phyloP scores from a whole-genome alignment of 2,329 filamentous ascomycete genomes.

The Corynespora cassiicola region DNA sequence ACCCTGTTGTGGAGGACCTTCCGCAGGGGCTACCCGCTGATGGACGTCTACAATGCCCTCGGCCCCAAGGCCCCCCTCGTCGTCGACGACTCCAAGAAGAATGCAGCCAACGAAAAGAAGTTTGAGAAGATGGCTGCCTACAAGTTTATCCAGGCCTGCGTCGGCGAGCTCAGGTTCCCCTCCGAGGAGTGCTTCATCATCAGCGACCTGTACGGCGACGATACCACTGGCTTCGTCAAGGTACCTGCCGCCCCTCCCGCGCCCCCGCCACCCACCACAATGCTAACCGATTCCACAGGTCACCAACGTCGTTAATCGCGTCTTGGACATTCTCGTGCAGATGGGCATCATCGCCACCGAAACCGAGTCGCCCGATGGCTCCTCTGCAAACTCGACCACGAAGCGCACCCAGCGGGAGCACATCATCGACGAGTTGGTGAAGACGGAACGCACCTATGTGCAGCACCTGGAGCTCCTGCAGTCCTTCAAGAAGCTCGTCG shows the following conservation, averaged over 20 bases:
- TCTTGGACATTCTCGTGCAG: conserved; percentile 84
- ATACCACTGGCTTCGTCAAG: conserved; percentile 97
- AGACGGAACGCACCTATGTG: conserved; percentile 96
- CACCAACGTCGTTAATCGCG: conserved; percentile 88
- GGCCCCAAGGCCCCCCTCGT: conserved; percentile 72
- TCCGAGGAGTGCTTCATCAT: conserved; percentile 89
- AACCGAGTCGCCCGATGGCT: conserved; percentile 59
- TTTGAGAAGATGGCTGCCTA: conserved; percentile 87
- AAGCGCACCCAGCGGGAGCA: conserved; percentile 80
- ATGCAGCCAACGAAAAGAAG: conserved; percentile 67
- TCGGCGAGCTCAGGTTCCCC: conserved; percentile 80
- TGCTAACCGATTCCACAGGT: conserved; percentile 60
- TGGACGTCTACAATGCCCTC: conserved; percentile 88
- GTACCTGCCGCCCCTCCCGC: conserved; percentile 49
- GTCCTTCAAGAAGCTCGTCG: conserved; percentile 86
- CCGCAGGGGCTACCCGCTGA: conserved; percentile 80
- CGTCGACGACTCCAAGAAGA: conserved; percentile 68
- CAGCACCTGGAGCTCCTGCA: conserved; percentile 95
- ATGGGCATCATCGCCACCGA: conserved; percentile 69
- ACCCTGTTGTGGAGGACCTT: conserved; percentile 90
- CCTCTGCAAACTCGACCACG: conserved; percentile 47
- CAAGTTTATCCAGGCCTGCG: conserved; percentile 89
- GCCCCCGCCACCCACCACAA: neutral
- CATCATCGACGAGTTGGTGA: conserved; percentile 88
- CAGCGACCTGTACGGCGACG: conserved; percentile 87